These are phyloP conservation scores for Stenocarpella maydis DNA, from an alignment of 2,329 filamentous ascomycete species.

Conservation along the genomic window DNA sequence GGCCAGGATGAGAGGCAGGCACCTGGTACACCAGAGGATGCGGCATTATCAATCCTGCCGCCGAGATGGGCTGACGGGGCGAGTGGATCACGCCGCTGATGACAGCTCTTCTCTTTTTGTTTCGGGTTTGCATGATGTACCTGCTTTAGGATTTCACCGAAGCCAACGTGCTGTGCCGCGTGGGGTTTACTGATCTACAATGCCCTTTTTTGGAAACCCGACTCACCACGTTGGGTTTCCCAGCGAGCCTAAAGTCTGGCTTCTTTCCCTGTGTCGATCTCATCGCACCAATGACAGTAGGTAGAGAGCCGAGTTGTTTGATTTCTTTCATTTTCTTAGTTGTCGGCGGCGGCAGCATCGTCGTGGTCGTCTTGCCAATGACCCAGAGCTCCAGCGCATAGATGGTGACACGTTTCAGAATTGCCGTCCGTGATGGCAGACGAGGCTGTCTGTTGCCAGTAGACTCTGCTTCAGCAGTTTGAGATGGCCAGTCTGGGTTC, in stretches of 20 bases:
- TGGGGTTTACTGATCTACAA: background rate
- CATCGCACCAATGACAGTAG: background rate
- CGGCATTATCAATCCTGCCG: slow-evolving; percentile 20
- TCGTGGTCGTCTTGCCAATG: no score
- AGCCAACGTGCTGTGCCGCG: background rate
- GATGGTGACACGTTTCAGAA: background rate
- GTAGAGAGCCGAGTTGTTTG: background rate
- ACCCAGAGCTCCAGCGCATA: background rate
- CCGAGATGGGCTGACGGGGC: slow-evolving; percentile 12
- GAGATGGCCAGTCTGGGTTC: background rate
- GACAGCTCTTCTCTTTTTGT: background rate
- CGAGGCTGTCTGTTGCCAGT: slow-evolving; percentile 18
- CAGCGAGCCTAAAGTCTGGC: background rate
- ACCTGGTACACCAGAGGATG: background rate
- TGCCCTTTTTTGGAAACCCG: background rate
- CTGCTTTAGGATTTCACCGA: background rate
- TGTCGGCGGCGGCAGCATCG: background rate
- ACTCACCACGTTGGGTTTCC: background rate
- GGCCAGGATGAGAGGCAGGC: background rate
- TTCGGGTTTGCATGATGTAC: background rate
- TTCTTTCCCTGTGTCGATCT: slow-evolving; percentile 6
- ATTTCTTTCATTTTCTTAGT: background rate
- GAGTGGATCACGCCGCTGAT: slow-evolving; percentile 11
- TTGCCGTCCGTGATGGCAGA: background rate
- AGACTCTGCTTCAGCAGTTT: background rate